A percentile compares a stretch with the other conserved stretches of the same genome.
Evolutionary conservation across 2,329 filamentous ascomycete species (phyloP).

Genomic region (Emergomyces orientalis): DNA sequence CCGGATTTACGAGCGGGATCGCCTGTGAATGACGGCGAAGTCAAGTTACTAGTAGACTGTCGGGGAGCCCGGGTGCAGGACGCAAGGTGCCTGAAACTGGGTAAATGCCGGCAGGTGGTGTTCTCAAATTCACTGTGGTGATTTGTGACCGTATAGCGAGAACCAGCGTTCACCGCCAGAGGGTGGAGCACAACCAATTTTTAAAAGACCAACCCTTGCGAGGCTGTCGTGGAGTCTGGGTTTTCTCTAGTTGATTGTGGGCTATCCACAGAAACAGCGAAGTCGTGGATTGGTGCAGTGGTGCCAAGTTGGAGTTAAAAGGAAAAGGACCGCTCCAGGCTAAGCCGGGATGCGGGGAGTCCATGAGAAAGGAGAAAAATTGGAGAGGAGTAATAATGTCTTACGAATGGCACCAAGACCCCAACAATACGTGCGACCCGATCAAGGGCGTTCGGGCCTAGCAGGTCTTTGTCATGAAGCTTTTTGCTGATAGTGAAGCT

Average conservation of each 20-base stretch:
- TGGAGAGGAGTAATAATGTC: constrained; percentile 27
- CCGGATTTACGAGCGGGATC: not conserved
- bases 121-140: not conserved
- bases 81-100: not conserved
- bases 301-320: not conserved
- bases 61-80: not conserved
- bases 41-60: not conserved
- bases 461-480: constrained; percentile 57
- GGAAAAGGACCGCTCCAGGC: constrained; percentile 7
- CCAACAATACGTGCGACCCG: constrained; percentile 56
- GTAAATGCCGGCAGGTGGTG: not conserved
- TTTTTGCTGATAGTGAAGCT: constrained; percentile 66
- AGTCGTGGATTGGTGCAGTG: not conserved
- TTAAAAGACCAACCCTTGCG: not conserved
- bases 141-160: not conserved
- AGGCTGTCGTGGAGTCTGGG: not conserved
- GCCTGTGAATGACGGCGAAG: not conserved
- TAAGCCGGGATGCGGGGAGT: not conserved
- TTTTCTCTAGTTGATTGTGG: not conserved
- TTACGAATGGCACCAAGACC: constrained; percentile 70
- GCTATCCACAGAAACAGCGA: not conserved
- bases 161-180: constrained; percentile 1
- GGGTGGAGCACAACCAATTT: not conserved
- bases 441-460: constrained; percentile 53
- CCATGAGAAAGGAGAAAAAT: constrained; percentile 15